A percentile compares a stretch with the other conserved stretches of the same genome.
Conservation (phyloP, 306 rosid species). For the Bauhinia variegata region DNA sequence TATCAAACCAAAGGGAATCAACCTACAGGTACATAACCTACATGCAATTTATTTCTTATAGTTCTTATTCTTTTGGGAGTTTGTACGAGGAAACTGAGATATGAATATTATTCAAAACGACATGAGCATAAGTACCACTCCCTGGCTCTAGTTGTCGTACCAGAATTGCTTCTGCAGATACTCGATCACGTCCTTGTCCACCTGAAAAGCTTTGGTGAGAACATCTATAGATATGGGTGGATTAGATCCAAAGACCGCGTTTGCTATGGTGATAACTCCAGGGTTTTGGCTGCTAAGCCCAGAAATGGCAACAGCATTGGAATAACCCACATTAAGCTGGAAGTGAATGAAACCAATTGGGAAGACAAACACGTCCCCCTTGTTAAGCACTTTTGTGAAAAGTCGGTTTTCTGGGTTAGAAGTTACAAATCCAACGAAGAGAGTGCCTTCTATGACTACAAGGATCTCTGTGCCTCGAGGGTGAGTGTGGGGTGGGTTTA, state of each 20-base stretch:
- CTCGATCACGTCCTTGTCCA: constrained; percentile 27
- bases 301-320: neutral
- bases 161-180: constrained; percentile 50
- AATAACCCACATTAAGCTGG: constrained; percentile 16
- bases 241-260: constrained; percentile 49
- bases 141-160: constrained; percentile 20
- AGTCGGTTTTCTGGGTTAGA: neutral
- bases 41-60: constrained; percentile 29
- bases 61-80: neutral
- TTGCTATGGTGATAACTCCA: neutral
- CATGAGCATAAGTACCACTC: no score
- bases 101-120: neutral
- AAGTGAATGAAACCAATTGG: constrained; percentile 12
- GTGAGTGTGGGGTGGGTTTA: neutral
- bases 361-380: no score
- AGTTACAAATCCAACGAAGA: constrained; percentile 19
- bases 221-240: constrained; percentile 43
- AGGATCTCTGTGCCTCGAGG: neutral
- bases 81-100: constrained; percentile 16
- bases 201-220: constrained; percentile 47
- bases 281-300: no score
- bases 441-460: constrained; percentile 11
- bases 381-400: no score
- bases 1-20: constrained; percentile 2
- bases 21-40: neutral